phyloP scores from a whole-genome alignment of 805 yeast genomes.

The Spencermartinsiella europaea region DNA sequence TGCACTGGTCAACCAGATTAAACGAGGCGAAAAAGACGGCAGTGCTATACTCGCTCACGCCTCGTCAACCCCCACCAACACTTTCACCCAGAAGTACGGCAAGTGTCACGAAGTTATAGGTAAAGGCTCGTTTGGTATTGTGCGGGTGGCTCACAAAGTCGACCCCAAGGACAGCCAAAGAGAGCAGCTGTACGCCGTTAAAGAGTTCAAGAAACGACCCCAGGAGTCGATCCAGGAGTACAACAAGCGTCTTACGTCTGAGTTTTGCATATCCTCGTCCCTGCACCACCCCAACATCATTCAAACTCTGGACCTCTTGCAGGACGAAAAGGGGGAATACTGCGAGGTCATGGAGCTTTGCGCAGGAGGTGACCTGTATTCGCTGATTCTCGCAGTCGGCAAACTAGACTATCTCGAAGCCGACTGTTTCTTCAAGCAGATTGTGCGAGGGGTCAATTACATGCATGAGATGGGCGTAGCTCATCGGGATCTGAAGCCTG shows the following conservation, averaged over 20 bases:
- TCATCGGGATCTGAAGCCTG: conserved; percentile 89
- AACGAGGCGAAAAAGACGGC: conserved; percentile 14
- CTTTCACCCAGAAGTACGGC: conserved; percentile 87
- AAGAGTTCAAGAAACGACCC: conserved; percentile 61
- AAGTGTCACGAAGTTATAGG: conserved; percentile 93
- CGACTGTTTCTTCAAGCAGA: conserved; percentile 86
- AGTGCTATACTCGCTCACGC: conserved; percentile 8
- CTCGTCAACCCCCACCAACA: conserved; percentile 28
- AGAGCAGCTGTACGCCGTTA: conserved; percentile 61
- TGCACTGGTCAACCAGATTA: conserved; percentile 17
- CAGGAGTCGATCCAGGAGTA: conserved; percentile 54
- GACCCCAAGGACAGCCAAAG: conserved; percentile 37
- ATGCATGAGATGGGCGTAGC: conserved; percentile 92
- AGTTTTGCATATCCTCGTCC: conserved; percentile 80
- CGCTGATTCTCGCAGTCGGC: conserved; percentile 48
- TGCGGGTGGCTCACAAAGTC: conserved; percentile 70
- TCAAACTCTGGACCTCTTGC: conserved; percentile 74
- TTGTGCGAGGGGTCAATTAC: conserved; percentile 72
- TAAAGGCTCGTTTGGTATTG: conserved; percentile 91
- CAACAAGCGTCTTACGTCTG: conserved; percentile 75
- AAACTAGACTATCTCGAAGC: conserved; percentile 62
- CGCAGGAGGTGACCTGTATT: conserved; percentile 76
- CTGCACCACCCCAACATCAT: conserved; percentile 71
- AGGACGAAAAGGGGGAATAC: conserved; percentile 63
- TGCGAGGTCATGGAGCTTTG: conserved; percentile 95